Percentiles rank a stretch among this genome's conserved stretches.
Evolutionary conservation across 495 filamentous ascomycete species (phyloP).

Genomic region (Trichocladium uniseriatum): DNA sequence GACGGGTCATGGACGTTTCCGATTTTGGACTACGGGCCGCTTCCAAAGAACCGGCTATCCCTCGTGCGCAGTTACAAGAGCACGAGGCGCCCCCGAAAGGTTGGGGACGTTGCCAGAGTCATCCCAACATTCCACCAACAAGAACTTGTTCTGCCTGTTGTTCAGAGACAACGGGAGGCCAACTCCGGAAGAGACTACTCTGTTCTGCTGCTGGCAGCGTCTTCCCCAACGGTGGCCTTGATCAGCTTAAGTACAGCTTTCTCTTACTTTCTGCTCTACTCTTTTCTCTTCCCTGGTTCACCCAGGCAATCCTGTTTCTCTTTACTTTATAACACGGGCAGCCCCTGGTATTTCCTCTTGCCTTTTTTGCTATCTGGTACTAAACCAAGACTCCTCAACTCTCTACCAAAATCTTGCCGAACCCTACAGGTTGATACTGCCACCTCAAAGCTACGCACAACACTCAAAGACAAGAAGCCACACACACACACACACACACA

Average conservation of each 20-base stretch:
- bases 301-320: too few relatives aligned
- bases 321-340: too few relatives aligned
- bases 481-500: background rate
- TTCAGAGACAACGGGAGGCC: background rate
- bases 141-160: background rate
- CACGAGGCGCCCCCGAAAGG: background rate
- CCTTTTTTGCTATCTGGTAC: background rate
- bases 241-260: background rate
- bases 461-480: too few relatives aligned
- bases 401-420: too few relatives aligned
- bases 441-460: too few relatives aligned
- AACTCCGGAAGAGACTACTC: conserved; percentile 6
- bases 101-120: background rate
- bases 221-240: background rate
- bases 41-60: background rate
- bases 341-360: background rate
- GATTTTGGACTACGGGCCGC: background rate
- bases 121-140: conserved; percentile 3
- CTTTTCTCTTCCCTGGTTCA: conserved; percentile 1
- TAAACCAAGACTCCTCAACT: too few relatives aligned
- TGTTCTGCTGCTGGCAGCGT: conserved; percentile 14
- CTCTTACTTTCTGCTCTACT: background rate
- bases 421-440: too few relatives aligned
- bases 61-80: conserved; percentile 8
- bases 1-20: background rate